phyloP scores from a whole-genome alignment of 2,329 filamentous ascomycete species.

The Botryotinia calthae region DNA sequence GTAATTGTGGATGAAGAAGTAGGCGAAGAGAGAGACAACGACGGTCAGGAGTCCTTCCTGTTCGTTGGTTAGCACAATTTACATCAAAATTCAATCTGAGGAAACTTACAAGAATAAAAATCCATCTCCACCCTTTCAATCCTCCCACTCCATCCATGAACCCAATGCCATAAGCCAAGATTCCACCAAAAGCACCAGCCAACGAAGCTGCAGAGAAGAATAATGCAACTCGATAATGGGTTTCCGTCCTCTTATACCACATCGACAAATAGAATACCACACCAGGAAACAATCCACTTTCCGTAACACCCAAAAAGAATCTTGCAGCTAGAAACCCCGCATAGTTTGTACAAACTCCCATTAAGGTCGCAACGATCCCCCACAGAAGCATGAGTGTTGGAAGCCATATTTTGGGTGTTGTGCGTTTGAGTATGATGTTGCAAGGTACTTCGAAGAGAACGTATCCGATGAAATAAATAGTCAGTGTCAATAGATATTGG shows the following conservation, averaged over 20 bases:
- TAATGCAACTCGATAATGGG: constrained; percentile 54
- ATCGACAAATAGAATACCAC: constrained; percentile 50
- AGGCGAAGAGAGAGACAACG: constrained; percentile 48
- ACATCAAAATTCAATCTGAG: background rate
- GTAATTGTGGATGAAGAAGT: constrained; percentile 66
- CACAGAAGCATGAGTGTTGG: constrained; percentile 56
- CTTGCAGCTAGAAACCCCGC: constrained; percentile 52
- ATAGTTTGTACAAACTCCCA: constrained; percentile 50
- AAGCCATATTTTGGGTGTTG: constrained; percentile 56
- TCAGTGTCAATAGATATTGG: constrained; percentile 63
- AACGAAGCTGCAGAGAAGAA: constrained; percentile 56
- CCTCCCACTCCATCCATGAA: constrained; percentile 53
- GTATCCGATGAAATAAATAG: constrained; percentile 62
- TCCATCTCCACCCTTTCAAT: constrained; percentile 55
- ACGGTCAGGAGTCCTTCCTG: constrained; percentile 56
- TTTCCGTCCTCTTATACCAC: constrained; percentile 54
- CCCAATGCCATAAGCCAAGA: constrained; percentile 55
- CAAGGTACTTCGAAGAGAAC: constrained; percentile 60
- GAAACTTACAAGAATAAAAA: constrained; percentile 54
- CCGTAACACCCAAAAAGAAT: constrained; percentile 56
- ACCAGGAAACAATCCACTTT: constrained; percentile 54
- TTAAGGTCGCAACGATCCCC: constrained; percentile 53
- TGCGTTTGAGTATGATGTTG: constrained; percentile 61
- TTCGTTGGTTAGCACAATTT: constrained; percentile 13
- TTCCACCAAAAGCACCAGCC: constrained; percentile 56